Conservation (phyloP, 75 land plant genomes). For the Sequoiadendron giganteum region DNA sequence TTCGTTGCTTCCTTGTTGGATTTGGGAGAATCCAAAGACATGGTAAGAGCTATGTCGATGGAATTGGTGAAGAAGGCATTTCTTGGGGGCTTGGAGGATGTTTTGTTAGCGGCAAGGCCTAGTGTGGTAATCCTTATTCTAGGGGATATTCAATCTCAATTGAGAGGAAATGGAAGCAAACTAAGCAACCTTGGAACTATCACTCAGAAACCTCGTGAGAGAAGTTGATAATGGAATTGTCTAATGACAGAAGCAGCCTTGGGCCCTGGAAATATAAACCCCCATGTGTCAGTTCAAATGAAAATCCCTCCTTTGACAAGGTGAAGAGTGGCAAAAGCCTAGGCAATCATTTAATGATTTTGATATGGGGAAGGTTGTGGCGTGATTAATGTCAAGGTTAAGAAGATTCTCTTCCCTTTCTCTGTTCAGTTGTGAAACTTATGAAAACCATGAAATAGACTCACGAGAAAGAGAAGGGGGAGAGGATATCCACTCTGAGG, state of each 20-base stretch:
- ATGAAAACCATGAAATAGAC: background rate
- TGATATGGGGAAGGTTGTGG: background rate
- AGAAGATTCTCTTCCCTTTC: background rate
- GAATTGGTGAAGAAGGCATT: too few species aligned
- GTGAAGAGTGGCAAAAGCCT: background rate
- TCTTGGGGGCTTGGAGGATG: too few species aligned
- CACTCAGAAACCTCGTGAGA: background rate
- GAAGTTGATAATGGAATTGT: background rate
- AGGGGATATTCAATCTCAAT: too few species aligned
- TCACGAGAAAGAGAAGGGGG: background rate
- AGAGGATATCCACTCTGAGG: background rate
- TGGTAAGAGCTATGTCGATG: too few species aligned
- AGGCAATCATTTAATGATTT: too few species aligned
- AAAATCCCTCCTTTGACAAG: background rate
- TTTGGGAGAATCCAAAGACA: too few species aligned
- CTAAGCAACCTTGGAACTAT: background rate
- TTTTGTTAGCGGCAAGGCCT: too few species aligned
- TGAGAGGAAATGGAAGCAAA: background rate
- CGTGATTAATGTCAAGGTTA: background rate
- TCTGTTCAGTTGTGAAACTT: background rate
- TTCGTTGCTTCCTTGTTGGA: too few species aligned
- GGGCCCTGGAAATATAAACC: background rate
- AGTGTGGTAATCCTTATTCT: too few species aligned
- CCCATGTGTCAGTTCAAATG: background rate
- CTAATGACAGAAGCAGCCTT: background rate